Base-by-base conservation (phyloP, 1,139 yeast species). In the Protomyces lactucae-debilis region DNA sequence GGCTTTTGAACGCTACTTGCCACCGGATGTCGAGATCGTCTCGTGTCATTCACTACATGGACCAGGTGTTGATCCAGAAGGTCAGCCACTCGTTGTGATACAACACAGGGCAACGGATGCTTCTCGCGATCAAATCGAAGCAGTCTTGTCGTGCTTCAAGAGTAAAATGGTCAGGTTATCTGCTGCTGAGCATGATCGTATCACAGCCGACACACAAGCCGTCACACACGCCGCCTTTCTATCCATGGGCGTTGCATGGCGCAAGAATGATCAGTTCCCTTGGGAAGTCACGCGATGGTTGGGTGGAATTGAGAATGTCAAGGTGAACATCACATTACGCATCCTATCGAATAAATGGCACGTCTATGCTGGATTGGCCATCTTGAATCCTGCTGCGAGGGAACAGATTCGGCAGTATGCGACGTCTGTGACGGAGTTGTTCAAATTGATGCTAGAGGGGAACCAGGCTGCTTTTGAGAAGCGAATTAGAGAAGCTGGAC, bases 151-250 rank as follows among this genome's bases (percentile, higher is more conserved):
- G 0, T 88, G 96, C 72, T 80, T 93, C 67, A 79, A 86, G 51
- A 88, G 97, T 21, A 87, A 87, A 70, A 80, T 83, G 54, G 98
- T 91, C n/a, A 81, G 83, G 64, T 78, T 93, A 52, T 81, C 90
- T 0, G 96, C 95, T 5, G 80, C 83, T 67, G 91, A 92, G 72
- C 99, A 93, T 74, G 99, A 93, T 73, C 83, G 83, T 69, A 93
- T 93, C 67, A 93, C 99, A 0, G 99, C 99, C 0, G 99, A 93
- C 74, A 95, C 98, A 3, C 99, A 93, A 75, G 99, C 98, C 0
- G 97, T 93, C 16, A 93, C 99, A 0, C 99, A 93, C 74, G 98
- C 98, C 5, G 98, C 98, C 0, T 93, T 93, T 73, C 79, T 93
- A 67, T 87, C 61, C 63, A 93, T 93, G 99, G 99, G 99, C 1